These are phyloP conservation scores for Lecanicillium sp. DNA, from an alignment of 2,329 filamentous ascomycete species.

Conservation along the genomic window DNA sequence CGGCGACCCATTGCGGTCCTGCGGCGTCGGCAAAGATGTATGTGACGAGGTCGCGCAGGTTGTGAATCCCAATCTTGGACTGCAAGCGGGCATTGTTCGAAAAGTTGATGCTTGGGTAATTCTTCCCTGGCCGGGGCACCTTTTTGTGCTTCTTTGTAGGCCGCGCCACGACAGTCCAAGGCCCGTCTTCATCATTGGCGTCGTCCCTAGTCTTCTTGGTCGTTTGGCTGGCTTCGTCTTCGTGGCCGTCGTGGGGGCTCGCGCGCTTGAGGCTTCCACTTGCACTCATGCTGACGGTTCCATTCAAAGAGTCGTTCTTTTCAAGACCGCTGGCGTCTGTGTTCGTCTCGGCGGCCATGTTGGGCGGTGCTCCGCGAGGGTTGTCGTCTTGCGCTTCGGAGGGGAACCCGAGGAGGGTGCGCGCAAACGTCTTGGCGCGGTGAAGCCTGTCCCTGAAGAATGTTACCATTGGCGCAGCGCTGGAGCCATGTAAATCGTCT, in stretches of 20 bases:
- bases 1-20: slow-evolving; percentile 56
- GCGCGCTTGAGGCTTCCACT: slow-evolving; percentile 39
- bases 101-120: slow-evolving; percentile 53
- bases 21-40: slow-evolving; percentile 60
- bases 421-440: slow-evolving; percentile 13
- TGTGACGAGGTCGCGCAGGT: slow-evolving; percentile 54
- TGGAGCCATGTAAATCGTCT: too few relatives aligned
- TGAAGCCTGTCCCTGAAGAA: slow-evolving; percentile 11
- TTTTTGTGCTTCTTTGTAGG: slow-evolving; percentile 54
- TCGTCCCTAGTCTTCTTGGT: slow-evolving; percentile 6
- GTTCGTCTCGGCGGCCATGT: slow-evolving; percentile 4
- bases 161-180: slow-evolving; percentile 48
- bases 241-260: slow-evolving; percentile 32
- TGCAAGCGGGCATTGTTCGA: slow-evolving; percentile 50
- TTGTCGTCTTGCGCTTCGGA: slow-evolving; percentile 1
- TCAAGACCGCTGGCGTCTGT: background rate
- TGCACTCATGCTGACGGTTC: slow-evolving; percentile 18
- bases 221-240: background rate
- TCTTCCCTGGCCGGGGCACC: slow-evolving; percentile 44
- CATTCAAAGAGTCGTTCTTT: background rate
- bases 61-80: slow-evolving; percentile 52
- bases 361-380: too few relatives aligned
- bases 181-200: slow-evolving; percentile 27
- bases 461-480: slow-evolving; percentile 9
- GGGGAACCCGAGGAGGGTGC: slow-evolving; percentile 8